Base-by-base conservation (phyloP, 352 stramenopile genomes). In the Elongisporangium anandrum region DNA sequence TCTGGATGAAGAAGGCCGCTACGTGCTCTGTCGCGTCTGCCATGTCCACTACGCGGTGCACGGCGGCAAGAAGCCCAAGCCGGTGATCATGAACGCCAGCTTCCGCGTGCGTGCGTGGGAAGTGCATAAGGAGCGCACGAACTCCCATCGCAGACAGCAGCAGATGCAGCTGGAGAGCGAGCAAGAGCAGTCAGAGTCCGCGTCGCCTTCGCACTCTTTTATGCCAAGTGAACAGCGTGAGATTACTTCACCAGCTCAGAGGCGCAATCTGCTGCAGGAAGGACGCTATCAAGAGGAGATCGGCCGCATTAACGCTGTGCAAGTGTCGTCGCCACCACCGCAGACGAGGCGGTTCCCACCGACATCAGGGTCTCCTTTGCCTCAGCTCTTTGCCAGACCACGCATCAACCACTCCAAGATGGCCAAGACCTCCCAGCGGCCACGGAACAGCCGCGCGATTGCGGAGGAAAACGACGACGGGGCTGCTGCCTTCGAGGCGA, bases 51-150 rank as follows among this genome's bases (percentile, higher is more conserved):
- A 89, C 65, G 80, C 82, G 10, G 78, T 92, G 45, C 80, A 92
- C 56, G 82, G 82, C 56, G 82, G 82, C 55, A 92, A 92, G 74
- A 88, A 87, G 54, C 82, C 82, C 51, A 89, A 89, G 52, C 82
- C 82, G 7, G 80, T 92, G 34, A 83, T 92, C 57, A 90, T 92
- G 80, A 92, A 92, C 69, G 88, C 82, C 21, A 82, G 85, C 52
- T 92, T 92, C 61, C 82, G 82, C 52, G 88, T 78, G 52, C 72
- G 82, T 22, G 82, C 82, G 26, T 92, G 82, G 82, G 82, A 92
- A 52, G 82, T 92, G 41, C 82, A 92, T 68, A 92, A 92, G 66
- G 78, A 88, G 52, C 82, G 82, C 50, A 92, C 82, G 23, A 92
- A 88, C 59, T 90, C 78, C 50, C 82, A 92, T 53, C 82, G 82